Evolutionary conservation across 108 stramenopile species (phyloP).

Genomic region (Skeletonema tropicum): DNA sequence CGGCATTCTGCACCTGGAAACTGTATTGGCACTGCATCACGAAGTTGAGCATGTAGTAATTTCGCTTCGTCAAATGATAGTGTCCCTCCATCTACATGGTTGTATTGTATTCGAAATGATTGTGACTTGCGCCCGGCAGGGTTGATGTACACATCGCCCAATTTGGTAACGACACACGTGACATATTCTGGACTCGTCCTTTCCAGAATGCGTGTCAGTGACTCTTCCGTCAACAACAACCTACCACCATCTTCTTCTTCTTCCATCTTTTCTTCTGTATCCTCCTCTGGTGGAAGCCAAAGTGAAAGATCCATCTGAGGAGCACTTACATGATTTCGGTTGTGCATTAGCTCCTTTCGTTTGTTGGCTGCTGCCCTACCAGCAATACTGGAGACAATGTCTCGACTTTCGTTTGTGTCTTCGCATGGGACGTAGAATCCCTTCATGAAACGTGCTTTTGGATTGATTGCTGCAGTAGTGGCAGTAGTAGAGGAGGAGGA

Average conservation of each 20-base stretch:
- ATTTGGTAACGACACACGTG: slow-evolving; percentile 8
- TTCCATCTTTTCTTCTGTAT: no score
- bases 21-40: slow-evolving; percentile 23
- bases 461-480: slow-evolving; percentile 8
- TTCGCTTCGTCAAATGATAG: slow-evolving; percentile 44
- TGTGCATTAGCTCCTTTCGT: slow-evolving; percentile 50
- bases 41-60: slow-evolving; percentile 37
- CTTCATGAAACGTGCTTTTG: slow-evolving; percentile 32
- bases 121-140: slow-evolving; percentile 32
- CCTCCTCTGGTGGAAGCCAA: slow-evolving; percentile 40
- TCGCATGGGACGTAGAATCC: slow-evolving; percentile 57
- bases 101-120: slow-evolving; percentile 54
- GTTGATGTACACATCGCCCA: slow-evolving; percentile 29
- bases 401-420: slow-evolving; percentile 28
- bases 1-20: slow-evolving; percentile 60
- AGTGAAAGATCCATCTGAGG: slow-evolving; percentile 47
- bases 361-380: slow-evolving; percentile 49
- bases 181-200: slow-evolving; percentile 1
- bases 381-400: slow-evolving; percentile 31
- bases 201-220: slow-evolving; percentile 5
- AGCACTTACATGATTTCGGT: slow-evolving; percentile 23
- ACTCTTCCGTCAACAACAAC: slow-evolving; percentile 13
- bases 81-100: slow-evolving; percentile 19
- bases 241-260: no score
- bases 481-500: no score